Evolutionary conservation across 257 asterid genomes (phyloP), one percentile per base, ranked within the genome.

Genomic region (Solanum gracilifrons): DNA sequence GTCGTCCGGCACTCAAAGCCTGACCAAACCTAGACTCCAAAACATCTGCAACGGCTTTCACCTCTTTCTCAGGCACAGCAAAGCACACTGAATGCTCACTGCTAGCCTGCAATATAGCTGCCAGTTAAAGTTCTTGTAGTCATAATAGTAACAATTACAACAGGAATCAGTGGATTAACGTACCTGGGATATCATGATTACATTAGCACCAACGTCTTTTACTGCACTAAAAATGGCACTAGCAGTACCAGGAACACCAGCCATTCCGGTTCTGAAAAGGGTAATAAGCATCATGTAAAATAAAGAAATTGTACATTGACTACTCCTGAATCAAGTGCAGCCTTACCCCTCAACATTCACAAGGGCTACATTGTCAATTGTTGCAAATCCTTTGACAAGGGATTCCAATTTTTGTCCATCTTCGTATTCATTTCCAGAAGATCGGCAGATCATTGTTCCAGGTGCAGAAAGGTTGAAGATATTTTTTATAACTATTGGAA

Each of bases 21-120:
- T 93, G 94, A 69, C 94, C 94, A 87, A 97, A 97, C 88, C 97
- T 95, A 87, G 98, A 87, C 90, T 96, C 95, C 89, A 97, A 92
- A 83, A 96, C 98, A 85, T 91, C 89, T 84, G 98, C 98, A 85
- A 97, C 99, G 60, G 98, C 95, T 91, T 93, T 93, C 23, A 96
- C 98, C 91, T 97, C 99, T 76, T 90, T 93, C 89, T 97, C 98
- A 80, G 99, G 99, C 32, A 97, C 99, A 87, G 99, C 99, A 90
- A 97, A 97, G 93, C 99, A 97, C 74, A 97, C 98, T 21, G 99
- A 97, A 90, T 97, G 99, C 93, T 97, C 99, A 88, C 99, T 97
- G 88, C 99, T 97, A 72, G 99, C 99, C 99, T 97, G 96, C 77
- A 87, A 73, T 82, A 35, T 23, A 87, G 83, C 62, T 87, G 36